Base-by-base conservation (phyloP, 2,329 filamentous ascomycete species). In the Graphilbum ipis-grandicollis region DNA sequence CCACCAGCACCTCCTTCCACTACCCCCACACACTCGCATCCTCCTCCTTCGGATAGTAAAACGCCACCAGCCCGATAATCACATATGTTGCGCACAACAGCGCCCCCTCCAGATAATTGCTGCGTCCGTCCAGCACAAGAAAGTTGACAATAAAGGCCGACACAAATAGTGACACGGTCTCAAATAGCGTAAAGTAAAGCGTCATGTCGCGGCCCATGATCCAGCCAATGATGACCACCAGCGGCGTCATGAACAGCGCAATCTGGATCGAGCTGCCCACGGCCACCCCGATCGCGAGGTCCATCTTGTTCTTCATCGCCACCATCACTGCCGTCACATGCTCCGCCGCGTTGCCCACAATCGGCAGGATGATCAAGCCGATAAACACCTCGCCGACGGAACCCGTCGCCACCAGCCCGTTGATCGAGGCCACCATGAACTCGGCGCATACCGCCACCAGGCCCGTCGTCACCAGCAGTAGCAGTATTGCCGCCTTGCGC, bases 111-210 rank as follows among this genome's bases (percentile, higher is more conserved):
- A 92, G 69, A 48, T 90, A 92, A 52, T 92, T 92, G 52, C 77
- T 84, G 52, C 84, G 70, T 10, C 83, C 83, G 49, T 92, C 84
- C 42, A 88, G 62, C 34, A 92, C 83, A 41, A 92, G 59, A 52
- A 90, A 92, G 57, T 88, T 90, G 56, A 88, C 81, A 43, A 92
- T 84, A 44, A 92, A 75, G 8, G 84, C 76, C 36, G 75, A 80
- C 36, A 88, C 73, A 55, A 92, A 92, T 49, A 92, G 69, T 39
- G 79, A 82, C 18, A 90, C 79, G 0, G 83, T 92, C 66, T 92
- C 83, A 56, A 92, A 93, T 34, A 84, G 67, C 41, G 83, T 83
- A 55, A 92, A 92, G 60, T 88, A 85, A 25, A 92, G 65, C 21
- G 78, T 70, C 75, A 82, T 80, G n/a, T 75, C 63, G 41, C 68